These are phyloP conservation scores for Tuctoria greenei DNA, from an alignment of 176 grass and related monocot genomes.

Conservation along the genomic window DNA sequence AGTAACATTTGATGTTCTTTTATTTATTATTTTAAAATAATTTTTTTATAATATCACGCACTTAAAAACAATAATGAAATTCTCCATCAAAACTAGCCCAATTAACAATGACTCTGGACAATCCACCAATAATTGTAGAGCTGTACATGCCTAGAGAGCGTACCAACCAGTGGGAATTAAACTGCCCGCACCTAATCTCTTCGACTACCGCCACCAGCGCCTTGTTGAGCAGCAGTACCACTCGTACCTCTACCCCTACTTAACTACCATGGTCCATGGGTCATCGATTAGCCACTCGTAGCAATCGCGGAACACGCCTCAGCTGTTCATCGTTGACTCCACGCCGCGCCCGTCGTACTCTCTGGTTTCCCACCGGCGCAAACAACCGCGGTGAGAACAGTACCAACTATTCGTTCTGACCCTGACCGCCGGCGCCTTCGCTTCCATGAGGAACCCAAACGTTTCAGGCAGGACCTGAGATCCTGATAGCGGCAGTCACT, in stretches of 20 bases:
- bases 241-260: neutral
- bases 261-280: neutral
- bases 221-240: neutral
- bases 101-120: neutral
- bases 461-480: neutral
- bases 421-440: neutral
- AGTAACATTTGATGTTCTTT: neutral
- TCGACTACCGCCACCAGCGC: neutral
- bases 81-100: too few species aligned
- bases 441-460: constrained; percentile 32
- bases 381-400: neutral
- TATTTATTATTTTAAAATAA: too few species aligned
- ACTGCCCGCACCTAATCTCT: neutral
- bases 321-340: constrained; percentile 30
- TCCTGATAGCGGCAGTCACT: constrained; percentile 7
- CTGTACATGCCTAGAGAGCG: neutral
- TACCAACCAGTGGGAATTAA: neutral
- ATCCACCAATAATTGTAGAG: constrained; percentile 11
- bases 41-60: too few species aligned
- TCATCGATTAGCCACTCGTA: constrained; percentile 26
- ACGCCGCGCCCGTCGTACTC: neutral
- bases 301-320: neutral
- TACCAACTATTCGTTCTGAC: neutral
- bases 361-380: neutral
- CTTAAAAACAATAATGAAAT: too few species aligned